A percentile compares a stretch with the other conserved stretches of the same genome.
These are phyloP conservation scores for Picea glauca DNA, from an alignment of 75 land plant genomes.

Conservation along the genomic window DNA sequence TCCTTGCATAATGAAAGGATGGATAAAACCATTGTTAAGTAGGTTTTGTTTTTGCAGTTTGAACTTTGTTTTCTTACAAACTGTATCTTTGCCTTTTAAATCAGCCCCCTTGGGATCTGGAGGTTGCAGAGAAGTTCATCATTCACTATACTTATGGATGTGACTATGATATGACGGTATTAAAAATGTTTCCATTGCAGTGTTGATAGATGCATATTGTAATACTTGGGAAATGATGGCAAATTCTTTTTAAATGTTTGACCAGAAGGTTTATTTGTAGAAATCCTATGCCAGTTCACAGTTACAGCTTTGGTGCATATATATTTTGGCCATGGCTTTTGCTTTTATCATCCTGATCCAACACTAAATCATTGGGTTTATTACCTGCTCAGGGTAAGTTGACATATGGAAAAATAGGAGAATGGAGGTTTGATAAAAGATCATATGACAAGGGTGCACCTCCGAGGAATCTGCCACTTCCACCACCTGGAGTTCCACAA, in stretches of 20 bases:
- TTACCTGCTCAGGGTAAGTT: conserved; percentile 50
- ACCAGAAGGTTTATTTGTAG: background rate
- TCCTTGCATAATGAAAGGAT: background rate
- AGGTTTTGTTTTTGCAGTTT: conserved; percentile 4
- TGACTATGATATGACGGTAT: conserved; percentile 86
- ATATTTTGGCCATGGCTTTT: background rate
- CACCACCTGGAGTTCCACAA: conserved; percentile 90
- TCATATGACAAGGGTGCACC: conserved; percentile 53
- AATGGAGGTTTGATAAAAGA: conserved; percentile 98
- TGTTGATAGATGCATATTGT: background rate
- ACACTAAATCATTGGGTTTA: background rate
- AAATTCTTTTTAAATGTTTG: background rate
- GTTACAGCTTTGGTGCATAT: background rate
- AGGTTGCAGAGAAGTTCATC: conserved; percentile 68
- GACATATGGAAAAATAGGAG: conserved; percentile 91
- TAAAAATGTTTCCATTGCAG: too few species aligned
- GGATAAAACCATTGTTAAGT: background rate
- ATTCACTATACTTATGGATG: conserved; percentile 98
- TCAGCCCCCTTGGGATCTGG: conserved; percentile 94
- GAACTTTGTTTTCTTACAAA: background rate
- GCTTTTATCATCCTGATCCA: background rate
- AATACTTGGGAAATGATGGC: background rate
- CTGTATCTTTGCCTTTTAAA: background rate
- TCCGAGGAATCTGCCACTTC: conserved; percentile 78
- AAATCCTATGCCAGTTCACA: background rate